Base-by-base conservation (phyloP, 192 early-diverging fungal genomes). In the Coemansia pectinata region DNA sequence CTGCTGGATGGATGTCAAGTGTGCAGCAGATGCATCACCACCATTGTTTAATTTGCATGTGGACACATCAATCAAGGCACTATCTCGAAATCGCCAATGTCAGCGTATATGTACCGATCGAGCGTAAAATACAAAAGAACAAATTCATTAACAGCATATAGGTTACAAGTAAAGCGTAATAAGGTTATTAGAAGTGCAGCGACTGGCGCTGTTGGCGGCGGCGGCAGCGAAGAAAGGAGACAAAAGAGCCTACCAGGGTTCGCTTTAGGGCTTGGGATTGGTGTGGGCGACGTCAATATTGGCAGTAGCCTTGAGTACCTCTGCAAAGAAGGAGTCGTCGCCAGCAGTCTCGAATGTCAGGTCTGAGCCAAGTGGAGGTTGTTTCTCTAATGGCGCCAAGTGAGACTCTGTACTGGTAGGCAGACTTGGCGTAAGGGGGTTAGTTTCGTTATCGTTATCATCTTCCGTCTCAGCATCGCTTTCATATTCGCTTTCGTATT, bases 291-390 rank as follows among this genome's bases (percentile, higher is more conserved):
- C 10, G 14, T 31, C 36, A 41, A 58, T 57, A 48, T 38, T 21
- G 41, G 41, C 36, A 19, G 63, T 66, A 27, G 70, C 53, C 17
- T 44, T 57, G 23, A 72, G 50, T 23, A 71, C 59, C 12, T 63
- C 74, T 34, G 65, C 70, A 21, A 65, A 70, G 39, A 76, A 70
- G 11, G 74, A 76, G 36, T 63, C 74, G 19, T 55, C 58, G 59
- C 10, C 42, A 19, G 44, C 36, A 33, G 36, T 63, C 39, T 57
- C 71, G 53, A 67, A 63, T n/a, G 34, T 21, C 15, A 63, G 47
- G 10, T 29, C 55, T 15, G 71, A 17, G 5, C 25, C 50, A 15
- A 63, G 50, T 23, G 38, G 27, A 10, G 52, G 52, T 14, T 55
- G 52, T 6, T 31, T 25, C 27, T 29, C 25, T 15, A 55, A 10